Conservation (phyloP, 2,329 filamentous ascomycete species). For the Endoconidiophora polonica region DNA sequence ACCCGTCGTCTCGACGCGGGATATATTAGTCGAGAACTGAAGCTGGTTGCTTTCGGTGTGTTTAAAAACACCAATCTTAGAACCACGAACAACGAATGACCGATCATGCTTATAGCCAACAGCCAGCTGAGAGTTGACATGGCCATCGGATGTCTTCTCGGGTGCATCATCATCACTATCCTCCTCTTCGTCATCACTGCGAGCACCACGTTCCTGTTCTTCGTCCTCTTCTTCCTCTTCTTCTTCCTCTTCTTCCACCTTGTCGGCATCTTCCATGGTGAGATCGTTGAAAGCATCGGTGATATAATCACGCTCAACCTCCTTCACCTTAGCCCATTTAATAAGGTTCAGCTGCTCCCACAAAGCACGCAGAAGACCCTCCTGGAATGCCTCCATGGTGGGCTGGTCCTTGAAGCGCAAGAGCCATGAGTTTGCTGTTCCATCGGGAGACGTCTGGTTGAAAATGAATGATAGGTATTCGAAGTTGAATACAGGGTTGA, state of each 20-base stretch:
- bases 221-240: conserved; percentile 37
- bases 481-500: conserved; percentile 98
- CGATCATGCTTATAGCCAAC: conserved; percentile 95
- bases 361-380: conserved; percentile 83
- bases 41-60: conserved; percentile 84
- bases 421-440: conserved; percentile 88
- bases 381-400: conserved; percentile 72
- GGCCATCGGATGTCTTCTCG: conserved; percentile 53
- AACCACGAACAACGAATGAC: conserved; percentile 90
- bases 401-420: conserved; percentile 76
- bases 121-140: conserved; percentile 82
- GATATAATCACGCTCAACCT: conserved; percentile 85
- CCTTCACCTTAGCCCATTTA: conserved; percentile 88
- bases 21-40: conserved; percentile 94
- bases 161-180: conserved; percentile 45
- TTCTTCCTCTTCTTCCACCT: conserved; percentile 28
- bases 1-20: conserved; percentile 75
- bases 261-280: conserved; percentile 62
- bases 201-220: conserved; percentile 38
- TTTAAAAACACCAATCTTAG: conserved; percentile 98
- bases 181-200: conserved; percentile 67
- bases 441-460: conserved; percentile 83
- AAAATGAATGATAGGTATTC: conserved; percentile 99
- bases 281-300: conserved; percentile 90
- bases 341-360: conserved; percentile 93